Evolutionary conservation across 169 alveolate genomes (phyloP), one percentile per base, ranked within the genome.

Genomic region (Plasmodium gaboni): DNA sequence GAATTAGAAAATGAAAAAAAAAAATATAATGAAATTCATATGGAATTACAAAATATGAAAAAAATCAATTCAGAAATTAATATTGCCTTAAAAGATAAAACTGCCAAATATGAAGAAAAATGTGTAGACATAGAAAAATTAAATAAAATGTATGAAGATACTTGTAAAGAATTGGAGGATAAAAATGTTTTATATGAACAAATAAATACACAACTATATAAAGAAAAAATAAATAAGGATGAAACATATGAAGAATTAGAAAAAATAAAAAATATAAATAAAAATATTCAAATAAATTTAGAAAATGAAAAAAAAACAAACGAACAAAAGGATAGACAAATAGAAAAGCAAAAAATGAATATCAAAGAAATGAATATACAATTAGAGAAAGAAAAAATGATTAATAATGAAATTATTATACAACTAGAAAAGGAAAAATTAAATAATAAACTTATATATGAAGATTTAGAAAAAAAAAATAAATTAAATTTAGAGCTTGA

Each of bases 1-100:
- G 26, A 69, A 46, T 13, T 74, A 90, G 68, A 90, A 80, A 44
- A 78, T 22, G 59, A 55, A 73, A 38, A 88, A 71, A 38, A 60
- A 65, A 13, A n/a, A 13, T 55, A 24, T 32, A 64, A 42, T 17
- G 46, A 55, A 80, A 19, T 63, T 60, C 15, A 55, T 44, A 24
- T 26, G 74, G 63, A 83, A 48, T 6, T 68, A 60, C 69, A 76
- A 80, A 59, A 44, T 9, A 50, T 50, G 13, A 68, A 74, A 59
- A 59, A 44, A 22, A 26, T 22, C 5, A 13, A 13, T n/a, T 6
- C 2, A 3, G 57, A 74, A 10, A 26, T 74, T 0, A 13, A 13
- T 19, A 44, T 26, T 9, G 80, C 44, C 4, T 70, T 70, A 24
- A 64, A 74, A 53, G 17, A 19, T 24, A 55, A 69, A 74, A 57